phyloP scores from a whole-genome alignment of 257 asterid genomes.

The Marsdenia floribunda region DNA sequence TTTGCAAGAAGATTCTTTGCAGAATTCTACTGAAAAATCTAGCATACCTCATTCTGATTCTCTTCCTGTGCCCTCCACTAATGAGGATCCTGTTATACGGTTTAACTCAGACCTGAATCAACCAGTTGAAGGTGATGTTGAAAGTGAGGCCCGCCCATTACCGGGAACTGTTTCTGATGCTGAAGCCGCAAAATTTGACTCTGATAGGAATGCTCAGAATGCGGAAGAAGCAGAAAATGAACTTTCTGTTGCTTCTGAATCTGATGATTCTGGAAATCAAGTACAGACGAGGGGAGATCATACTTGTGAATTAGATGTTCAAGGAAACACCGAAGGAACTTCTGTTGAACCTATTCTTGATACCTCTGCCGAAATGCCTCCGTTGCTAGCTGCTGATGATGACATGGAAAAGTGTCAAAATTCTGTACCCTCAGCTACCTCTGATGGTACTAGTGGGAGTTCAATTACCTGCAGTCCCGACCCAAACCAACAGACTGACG shows the following conservation, averaged over 20 bases:
- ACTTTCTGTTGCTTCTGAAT: slow-evolving; percentile 2
- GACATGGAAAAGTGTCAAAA: not conserved
- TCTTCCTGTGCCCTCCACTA: not conserved
- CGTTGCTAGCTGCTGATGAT: slow-evolving; percentile 13
- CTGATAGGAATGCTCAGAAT: not conserved
- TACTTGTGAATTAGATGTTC: not conserved
- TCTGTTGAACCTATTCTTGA: slow-evolving; percentile 5
- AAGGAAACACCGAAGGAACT: not conserved
- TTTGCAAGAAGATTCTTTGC: slow-evolving; percentile 5
- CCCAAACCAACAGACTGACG: not conserved
- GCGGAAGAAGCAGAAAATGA: slow-evolving; percentile 7
- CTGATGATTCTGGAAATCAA: slow-evolving; percentile 1
- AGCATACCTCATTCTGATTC: slow-evolving; percentile 3
- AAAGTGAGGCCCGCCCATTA: slow-evolving; percentile 5
- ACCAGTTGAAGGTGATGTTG: slow-evolving; percentile 12
- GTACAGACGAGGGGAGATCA: not conserved
- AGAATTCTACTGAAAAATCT: slow-evolving; percentile 14
- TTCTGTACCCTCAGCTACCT: slow-evolving; percentile 7
- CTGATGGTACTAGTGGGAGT: not conserved
- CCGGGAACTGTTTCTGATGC: slow-evolving; percentile 6
- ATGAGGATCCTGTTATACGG: slow-evolving; percentile 7
- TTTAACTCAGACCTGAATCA: slow-evolving; percentile 16
- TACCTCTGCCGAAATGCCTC: slow-evolving; percentile 9
- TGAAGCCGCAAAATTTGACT: slow-evolving; percentile 1
- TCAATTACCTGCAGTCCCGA: slow-evolving; percentile 1